A percentile compares a stretch with the other conserved stretches of the same genome.
These are phyloP conservation scores for Arthrobotrys iridis DNA, from an alignment of 2,329 filamentous ascomycete species.

Conservation along the genomic window DNA sequence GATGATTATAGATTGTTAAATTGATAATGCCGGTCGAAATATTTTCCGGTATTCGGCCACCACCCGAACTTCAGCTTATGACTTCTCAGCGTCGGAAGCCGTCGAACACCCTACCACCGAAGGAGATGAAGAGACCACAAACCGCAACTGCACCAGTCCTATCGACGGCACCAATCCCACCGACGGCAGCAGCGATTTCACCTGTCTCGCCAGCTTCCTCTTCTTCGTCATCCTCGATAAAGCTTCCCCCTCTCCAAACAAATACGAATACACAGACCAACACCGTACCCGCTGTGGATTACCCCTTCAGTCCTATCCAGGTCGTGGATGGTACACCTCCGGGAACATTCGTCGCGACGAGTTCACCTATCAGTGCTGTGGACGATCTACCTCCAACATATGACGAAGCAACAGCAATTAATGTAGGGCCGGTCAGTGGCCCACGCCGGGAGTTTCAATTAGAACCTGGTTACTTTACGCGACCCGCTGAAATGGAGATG, in stretches of 20 bases:
- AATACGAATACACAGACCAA: constrained; percentile 6
- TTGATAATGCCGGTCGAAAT: constrained; percentile 81
- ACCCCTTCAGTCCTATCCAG: constrained; percentile 50
- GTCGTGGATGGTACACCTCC: constrained; percentile 30
- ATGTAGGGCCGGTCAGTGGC: constrained; percentile 57
- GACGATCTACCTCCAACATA: constrained; percentile 57
- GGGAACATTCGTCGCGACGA: constrained; percentile 21
- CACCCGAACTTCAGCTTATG: constrained; percentile 69
- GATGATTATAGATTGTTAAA: constrained; percentile 76
- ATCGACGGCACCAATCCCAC: constrained; percentile 22
- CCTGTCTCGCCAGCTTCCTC: constrained; percentile 15
- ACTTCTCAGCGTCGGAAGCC: constrained; percentile 19
- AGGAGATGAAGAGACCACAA: constrained; percentile 26
- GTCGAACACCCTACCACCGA: constrained; percentile 3
- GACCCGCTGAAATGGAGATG: constrained; percentile 43
- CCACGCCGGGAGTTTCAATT: constrained; percentile 55
- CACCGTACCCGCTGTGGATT: constrained; percentile 26
- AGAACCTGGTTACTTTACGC: constrained; percentile 44
- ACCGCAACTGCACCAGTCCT: constrained; percentile 8
- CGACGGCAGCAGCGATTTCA: constrained; percentile 26
- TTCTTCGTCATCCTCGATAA: constrained; percentile 7
- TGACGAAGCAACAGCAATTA: constrained; percentile 57
- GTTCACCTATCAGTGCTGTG: constrained; percentile 31
- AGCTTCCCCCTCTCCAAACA: constrained; percentile 43
- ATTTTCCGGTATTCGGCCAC: constrained; percentile 87